These are phyloP conservation scores for Pichia cabralensis DNA, from an alignment of 805 yeast species.

Conservation along the genomic window DNA sequence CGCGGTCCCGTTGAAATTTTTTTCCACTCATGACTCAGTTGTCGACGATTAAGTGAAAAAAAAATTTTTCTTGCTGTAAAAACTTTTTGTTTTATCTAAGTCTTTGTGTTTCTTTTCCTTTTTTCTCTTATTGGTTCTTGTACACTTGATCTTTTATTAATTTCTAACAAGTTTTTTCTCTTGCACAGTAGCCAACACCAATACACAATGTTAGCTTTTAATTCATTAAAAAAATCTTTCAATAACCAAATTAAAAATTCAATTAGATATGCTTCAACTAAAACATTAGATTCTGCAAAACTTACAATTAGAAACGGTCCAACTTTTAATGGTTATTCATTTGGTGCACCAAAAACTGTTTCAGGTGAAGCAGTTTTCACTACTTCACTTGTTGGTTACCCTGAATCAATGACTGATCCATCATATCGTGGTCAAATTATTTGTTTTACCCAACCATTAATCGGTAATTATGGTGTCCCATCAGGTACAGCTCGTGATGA, in stretches of 20 bases:
- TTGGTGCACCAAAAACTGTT: constrained; percentile 87
- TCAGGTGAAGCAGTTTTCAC: constrained; percentile 98
- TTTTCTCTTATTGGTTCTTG: too few relatives aligned
- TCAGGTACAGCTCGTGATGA: constrained; percentile 72
- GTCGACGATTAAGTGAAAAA: too few relatives aligned
- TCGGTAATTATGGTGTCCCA: constrained; percentile 98
- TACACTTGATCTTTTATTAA: too few relatives aligned
- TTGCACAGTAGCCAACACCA: too few relatives aligned
- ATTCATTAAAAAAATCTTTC: constrained; percentile 5
- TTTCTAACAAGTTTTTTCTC: too few relatives aligned
- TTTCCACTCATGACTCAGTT: too few relatives aligned
- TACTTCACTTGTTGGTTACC: constrained; percentile 96
- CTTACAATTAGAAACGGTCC: constrained; percentile 90
- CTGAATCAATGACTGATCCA: constrained; percentile 98
- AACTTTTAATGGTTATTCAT: constrained; percentile 83
- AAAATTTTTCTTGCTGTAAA: too few relatives aligned
- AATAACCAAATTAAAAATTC: constrained; percentile 2
- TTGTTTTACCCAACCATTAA: constrained; percentile 93
- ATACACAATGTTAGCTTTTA: constrained; percentile 10
- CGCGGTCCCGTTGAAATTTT: too few relatives aligned
- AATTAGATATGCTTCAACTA: constrained; percentile 21
- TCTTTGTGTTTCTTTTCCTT: too few relatives aligned
- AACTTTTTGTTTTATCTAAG: too few relatives aligned
- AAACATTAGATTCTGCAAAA: constrained; percentile 67
- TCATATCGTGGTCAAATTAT: constrained; percentile 95